Base-by-base conservation (phyloP, 768 basidiomycete genomes). In the Sarcodon sp. region DNA sequence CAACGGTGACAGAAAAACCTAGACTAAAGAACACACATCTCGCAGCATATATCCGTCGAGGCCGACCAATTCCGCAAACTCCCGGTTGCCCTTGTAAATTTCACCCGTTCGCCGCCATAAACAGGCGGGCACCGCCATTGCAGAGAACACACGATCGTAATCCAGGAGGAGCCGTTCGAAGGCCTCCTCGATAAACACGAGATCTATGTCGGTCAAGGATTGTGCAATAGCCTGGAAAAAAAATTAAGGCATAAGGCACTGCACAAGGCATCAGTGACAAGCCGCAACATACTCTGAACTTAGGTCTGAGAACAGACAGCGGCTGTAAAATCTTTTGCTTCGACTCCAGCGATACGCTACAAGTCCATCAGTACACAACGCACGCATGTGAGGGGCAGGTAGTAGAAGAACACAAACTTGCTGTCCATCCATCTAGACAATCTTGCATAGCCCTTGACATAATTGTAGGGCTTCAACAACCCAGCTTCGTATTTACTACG, bases 41-140 rank as follows among this genome's bases (percentile, higher is more conserved):
- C 87, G 80, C 66, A 94, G 74, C 76, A 87, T 83, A 51, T 79
- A 79, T 35, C 87, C 85, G 49, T 91, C 87, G 32, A 96, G 73
- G 16, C 92, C 83, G 33, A 96, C 77, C 7, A 98, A 70, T 57
- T 90, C 88, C 6, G 90, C 83, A 61, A 99, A 97, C 65, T 94
- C 92, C 48, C 89, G 77, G 61, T 99, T 99, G 39, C 86, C 93
- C 64, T 98, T 98, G 72, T 97, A 98, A 53, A 98, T 98, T 68
- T 98, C 93, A 33, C 94, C 94, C 2, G 94, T 99, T 44, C 94
- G 71, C 27, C 93, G 73, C 94, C 94, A 98, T 6, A 97, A 73
- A 55, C 94, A 99, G 0, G 92, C 92, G 0, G 94, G 94, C 3
- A 98, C 91, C 33, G 90, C 92, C 84, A 99, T 97, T 0, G 89